Evolutionary conservation across 2,329 filamentous ascomycete species (phyloP).

Genomic region (Epichloe brachyelytri): DNA sequence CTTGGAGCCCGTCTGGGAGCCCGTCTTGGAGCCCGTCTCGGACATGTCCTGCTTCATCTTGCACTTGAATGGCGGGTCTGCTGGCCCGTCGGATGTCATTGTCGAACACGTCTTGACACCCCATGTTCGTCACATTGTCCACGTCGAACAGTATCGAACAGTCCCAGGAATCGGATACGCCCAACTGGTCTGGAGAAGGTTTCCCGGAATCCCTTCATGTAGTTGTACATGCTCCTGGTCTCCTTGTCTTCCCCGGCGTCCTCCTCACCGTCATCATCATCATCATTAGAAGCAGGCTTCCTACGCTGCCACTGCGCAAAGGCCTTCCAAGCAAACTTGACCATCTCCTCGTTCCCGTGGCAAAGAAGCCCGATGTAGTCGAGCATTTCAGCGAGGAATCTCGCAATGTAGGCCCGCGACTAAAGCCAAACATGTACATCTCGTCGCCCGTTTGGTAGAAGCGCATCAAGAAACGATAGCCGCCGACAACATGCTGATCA

Average conservation of each 20-base stretch:
- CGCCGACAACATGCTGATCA: constrained; percentile 70
- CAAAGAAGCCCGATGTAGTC: constrained; percentile 69
- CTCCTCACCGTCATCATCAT: constrained; percentile 27
- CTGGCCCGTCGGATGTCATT: constrained; percentile 5
- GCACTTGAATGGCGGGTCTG: constrained; percentile 14
- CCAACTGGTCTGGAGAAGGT: constrained; percentile 67
- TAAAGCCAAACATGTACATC: constrained; percentile 65
- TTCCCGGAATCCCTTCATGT: constrained; percentile 69
- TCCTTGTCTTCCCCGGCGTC: constrained; percentile 17
- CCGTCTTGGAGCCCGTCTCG: too few species aligned
- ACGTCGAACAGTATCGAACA: constrained; percentile 75
- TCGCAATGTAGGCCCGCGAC: constrained; percentile 61
- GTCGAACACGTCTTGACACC: constrained; percentile 30
- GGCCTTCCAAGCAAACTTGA: constrained; percentile 71
- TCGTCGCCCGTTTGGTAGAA: constrained; percentile 53
- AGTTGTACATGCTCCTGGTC: constrained; percentile 49
- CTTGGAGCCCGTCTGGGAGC: neutral
- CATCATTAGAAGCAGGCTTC: constrained; percentile 28
- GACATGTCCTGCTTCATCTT: constrained; percentile 9
- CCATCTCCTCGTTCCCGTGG: constrained; percentile 76
- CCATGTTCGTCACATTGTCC: constrained; percentile 52
- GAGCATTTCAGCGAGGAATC: constrained; percentile 72
- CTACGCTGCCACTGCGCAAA: constrained; percentile 62
- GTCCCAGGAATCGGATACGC: constrained; percentile 61
- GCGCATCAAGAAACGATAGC: constrained; percentile 68